Evolutionary conservation across 345 rosid genomes (phyloP).

Genomic region (Melastoma malabathricum): DNA sequence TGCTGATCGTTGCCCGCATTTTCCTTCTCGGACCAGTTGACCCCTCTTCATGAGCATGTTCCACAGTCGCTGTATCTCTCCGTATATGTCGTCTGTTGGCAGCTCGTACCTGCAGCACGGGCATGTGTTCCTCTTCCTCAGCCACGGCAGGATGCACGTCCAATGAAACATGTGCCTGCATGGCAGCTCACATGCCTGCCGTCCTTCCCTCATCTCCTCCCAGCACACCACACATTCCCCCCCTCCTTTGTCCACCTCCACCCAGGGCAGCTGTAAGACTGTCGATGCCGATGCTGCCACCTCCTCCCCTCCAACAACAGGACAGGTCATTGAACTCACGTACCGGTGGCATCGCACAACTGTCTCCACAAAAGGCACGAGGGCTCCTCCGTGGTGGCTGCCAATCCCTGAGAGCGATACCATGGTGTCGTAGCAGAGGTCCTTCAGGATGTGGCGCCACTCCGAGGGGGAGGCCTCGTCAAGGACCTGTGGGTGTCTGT

Average conservation of each 20-base stretch:
- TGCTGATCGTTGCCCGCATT: too few species aligned
- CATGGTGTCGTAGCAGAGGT: constrained; percentile 16
- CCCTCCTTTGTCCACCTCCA: constrained; percentile 25
- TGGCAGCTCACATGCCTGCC: constrained; percentile 78
- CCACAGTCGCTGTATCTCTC: constrained; percentile 88
- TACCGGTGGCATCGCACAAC: constrained; percentile 53
- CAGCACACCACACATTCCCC: constrained; percentile 65
- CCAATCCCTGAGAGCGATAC: constrained; percentile 30
- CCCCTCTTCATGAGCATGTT: constrained; percentile 21
- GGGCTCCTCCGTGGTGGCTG: constrained; percentile 35
- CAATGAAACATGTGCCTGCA: constrained; percentile 85
- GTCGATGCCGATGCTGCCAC: constrained; percentile 45
- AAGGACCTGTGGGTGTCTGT: constrained; percentile 41
- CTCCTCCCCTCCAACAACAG: constrained; percentile 25
- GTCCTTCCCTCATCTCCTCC: constrained; percentile 73
- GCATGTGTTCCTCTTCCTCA: constrained; percentile 69
- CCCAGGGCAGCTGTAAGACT: constrained; percentile 53
- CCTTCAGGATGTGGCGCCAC: constrained; percentile 42
- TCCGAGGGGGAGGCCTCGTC: constrained; percentile 19
- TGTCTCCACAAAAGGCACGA: constrained; percentile 53
- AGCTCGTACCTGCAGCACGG: constrained; percentile 85
- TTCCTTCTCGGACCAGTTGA: too few species aligned
- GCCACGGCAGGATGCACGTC: constrained; percentile 81
- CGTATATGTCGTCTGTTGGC: constrained; percentile 64
- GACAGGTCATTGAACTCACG: constrained; percentile 20